Evolutionary conservation across 179 eudicot genomes (phyloP).

Genomic region (Heliamphora pulchella): DNA sequence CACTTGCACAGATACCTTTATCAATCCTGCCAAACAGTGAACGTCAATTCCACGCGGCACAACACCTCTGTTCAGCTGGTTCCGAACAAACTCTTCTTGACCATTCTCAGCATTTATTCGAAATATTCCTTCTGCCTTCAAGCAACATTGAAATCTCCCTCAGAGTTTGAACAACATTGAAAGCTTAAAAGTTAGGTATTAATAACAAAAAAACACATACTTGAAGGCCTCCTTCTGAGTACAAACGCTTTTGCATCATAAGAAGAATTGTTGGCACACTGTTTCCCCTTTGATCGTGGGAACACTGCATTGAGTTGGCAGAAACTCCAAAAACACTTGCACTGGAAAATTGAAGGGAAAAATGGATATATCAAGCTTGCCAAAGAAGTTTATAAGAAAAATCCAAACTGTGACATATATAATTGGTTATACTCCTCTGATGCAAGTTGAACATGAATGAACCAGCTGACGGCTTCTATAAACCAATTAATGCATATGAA

Average conservation of each 20-base stretch:
- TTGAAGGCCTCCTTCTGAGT: conserved; percentile 42
- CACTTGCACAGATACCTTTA: conserved; percentile 45
- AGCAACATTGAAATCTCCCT: conserved; percentile 8
- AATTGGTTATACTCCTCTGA: neutral
- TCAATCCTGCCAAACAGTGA: conserved; percentile 84
- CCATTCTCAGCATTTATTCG: conserved; percentile 82
- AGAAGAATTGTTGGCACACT: conserved; percentile 52
- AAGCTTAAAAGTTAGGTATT: neutral
- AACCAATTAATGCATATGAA: neutral
- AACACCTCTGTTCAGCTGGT: conserved; percentile 63
- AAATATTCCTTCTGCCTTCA: conserved; percentile 87
- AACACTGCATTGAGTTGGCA: conserved; percentile 51
- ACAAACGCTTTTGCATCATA: conserved; percentile 39
- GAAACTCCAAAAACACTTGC: conserved; percentile 49
- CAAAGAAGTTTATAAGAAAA: conserved; percentile 5
- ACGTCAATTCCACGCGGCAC: conserved; percentile 66
- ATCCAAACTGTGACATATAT: neutral
- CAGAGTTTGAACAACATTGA: neutral
- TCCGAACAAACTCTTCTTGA: conserved; percentile 61
- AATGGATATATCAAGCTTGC: neutral
- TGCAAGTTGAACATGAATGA: conserved; percentile 10
- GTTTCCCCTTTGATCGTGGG: conserved; percentile 47
- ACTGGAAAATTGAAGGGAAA: conserved; percentile 23
- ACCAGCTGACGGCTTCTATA: neutral
- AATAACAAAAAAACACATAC: conserved; percentile 19